Percentiles rank a stretch among this genome's conserved stretches.
Evolutionary conservation across 208 protist species (phyloP).

Genomic region (Crithidia bombi): DNA sequence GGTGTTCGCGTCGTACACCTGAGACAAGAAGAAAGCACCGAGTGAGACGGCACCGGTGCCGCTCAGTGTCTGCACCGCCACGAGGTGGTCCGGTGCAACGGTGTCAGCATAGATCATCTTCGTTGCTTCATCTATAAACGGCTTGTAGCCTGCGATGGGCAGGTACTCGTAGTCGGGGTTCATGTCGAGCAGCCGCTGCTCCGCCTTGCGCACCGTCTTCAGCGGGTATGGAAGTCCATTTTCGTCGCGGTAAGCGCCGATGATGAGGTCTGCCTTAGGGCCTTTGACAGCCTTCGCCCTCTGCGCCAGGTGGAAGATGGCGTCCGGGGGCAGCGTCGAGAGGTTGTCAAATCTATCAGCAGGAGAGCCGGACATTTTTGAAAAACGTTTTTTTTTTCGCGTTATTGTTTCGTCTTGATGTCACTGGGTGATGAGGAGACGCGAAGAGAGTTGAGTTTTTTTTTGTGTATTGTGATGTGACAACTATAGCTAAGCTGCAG

Average conservation of each 20-base stretch:
- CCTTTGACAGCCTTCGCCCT: constrained; percentile 50
- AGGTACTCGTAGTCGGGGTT: constrained; percentile 97
- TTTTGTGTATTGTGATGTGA: background rate
- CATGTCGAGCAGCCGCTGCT: constrained; percentile 64
- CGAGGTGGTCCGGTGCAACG: constrained; percentile 52
- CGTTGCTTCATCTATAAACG: constrained; percentile 73
- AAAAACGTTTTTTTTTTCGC: constrained; percentile 18
- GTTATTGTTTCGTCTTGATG: too few species aligned
- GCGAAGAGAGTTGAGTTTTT: background rate
- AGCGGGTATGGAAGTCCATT: constrained; percentile 95
- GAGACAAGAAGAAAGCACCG: constrained; percentile 60
- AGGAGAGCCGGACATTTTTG: constrained; percentile 22
- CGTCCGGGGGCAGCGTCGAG: constrained; percentile 24
- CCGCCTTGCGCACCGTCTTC: constrained; percentile 88
- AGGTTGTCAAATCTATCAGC: constrained; percentile 19
- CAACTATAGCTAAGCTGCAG: background rate
- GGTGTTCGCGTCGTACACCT: constrained; percentile 34
- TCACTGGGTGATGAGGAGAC: background rate
- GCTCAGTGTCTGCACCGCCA: constrained; percentile 83
- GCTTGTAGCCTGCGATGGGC: constrained; percentile 91
- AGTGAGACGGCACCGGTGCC: constrained; percentile 90
- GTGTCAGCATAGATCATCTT: constrained; percentile 16
- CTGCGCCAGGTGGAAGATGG: constrained; percentile 20
- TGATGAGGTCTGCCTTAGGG: constrained; percentile 96
- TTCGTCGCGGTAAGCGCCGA: constrained; percentile 98